These are phyloP conservation scores for Stipa capillata DNA, from an alignment of 176 grass and related monocot genomes.

Conservation along the genomic window DNA sequence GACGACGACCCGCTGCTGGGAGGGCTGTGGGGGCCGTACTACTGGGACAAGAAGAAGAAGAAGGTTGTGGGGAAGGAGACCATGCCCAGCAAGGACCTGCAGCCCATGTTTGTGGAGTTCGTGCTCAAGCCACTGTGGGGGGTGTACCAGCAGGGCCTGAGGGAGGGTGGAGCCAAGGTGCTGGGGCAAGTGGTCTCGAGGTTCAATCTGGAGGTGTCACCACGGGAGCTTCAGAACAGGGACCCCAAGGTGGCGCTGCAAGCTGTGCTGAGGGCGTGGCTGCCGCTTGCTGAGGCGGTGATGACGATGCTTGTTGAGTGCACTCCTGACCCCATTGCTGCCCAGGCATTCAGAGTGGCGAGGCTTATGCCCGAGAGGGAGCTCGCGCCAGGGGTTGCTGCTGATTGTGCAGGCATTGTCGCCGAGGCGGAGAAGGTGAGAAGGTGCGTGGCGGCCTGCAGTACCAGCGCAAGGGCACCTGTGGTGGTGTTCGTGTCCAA, in stretches of 20 bases:
- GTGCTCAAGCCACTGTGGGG: constrained; percentile 68
- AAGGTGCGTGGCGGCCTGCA: constrained; percentile 59
- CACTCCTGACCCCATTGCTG: constrained; percentile 60
- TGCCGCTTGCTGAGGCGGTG: constrained; percentile 63
- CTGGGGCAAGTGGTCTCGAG: not conserved
- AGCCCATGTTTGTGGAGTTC: constrained; percentile 85
- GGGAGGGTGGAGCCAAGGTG: constrained; percentile 18
- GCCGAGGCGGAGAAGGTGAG: constrained; percentile 58
- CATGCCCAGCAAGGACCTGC: constrained; percentile 38
- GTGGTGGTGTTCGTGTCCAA: constrained; percentile 83
- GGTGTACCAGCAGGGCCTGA: constrained; percentile 45
- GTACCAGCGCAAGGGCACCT: constrained; percentile 40
- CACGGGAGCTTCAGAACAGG: constrained; percentile 63
- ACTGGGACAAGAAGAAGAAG: constrained; percentile 56
- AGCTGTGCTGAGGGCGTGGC: constrained; percentile 73
- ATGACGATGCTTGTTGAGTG: constrained; percentile 77
- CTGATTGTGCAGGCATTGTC: constrained; percentile 21
- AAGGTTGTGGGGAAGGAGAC: constrained; percentile 75
- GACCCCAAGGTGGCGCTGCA: constrained; percentile 58
- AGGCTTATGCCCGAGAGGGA: constrained; percentile 68
- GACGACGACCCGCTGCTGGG: constrained; percentile 23
- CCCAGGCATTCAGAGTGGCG: constrained; percentile 46
- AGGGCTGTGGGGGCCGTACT: constrained; percentile 70
- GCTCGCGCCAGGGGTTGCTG: constrained; percentile 19
- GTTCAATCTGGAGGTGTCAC: constrained; percentile 34